These are phyloP conservation scores for Rhizoctonia solani DNA, from an alignment of 1,284 basidiomycete species.

Conservation along the genomic window DNA sequence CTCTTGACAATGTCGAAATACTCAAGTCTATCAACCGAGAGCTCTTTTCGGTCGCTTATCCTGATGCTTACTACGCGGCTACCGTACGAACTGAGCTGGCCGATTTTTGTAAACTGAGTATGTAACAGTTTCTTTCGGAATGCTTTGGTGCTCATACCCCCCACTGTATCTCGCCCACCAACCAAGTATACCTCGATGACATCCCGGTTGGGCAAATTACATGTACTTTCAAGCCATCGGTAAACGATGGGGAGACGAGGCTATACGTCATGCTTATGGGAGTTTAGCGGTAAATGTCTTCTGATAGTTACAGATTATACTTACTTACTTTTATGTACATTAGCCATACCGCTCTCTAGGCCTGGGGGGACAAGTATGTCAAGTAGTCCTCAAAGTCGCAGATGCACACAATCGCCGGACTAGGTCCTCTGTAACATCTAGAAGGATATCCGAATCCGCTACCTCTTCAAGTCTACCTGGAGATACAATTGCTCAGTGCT, in stretches of 20 bases:
- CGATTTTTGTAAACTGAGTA: not conserved
- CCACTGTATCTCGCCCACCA: not conserved
- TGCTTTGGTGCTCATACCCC: not conserved
- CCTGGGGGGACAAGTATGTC: not conserved
- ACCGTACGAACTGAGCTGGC: not conserved
- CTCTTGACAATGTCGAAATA: not conserved
- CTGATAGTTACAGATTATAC: not conserved
- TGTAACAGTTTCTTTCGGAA: not conserved
- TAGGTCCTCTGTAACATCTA: too few relatives aligned
- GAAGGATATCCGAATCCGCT: not conserved
- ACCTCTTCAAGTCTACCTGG: not conserved
- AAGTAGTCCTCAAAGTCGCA: not conserved
- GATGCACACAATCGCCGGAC: not conserved
- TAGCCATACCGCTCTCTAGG: not conserved
- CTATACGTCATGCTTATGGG: not conserved
- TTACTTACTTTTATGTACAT: not conserved
- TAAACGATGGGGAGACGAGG: not conserved
- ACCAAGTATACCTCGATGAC: not conserved
- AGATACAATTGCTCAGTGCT: not conserved
- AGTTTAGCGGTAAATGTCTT: not conserved
- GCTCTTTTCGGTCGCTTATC: not conserved
- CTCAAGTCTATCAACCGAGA: not conserved
- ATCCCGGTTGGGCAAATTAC: not conserved
- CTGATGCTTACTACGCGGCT: not conserved
- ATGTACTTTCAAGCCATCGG: not conserved